phyloP scores from a whole-genome alignment of 306 rosid species.

The Amphicarpaea edgeworthii region DNA sequence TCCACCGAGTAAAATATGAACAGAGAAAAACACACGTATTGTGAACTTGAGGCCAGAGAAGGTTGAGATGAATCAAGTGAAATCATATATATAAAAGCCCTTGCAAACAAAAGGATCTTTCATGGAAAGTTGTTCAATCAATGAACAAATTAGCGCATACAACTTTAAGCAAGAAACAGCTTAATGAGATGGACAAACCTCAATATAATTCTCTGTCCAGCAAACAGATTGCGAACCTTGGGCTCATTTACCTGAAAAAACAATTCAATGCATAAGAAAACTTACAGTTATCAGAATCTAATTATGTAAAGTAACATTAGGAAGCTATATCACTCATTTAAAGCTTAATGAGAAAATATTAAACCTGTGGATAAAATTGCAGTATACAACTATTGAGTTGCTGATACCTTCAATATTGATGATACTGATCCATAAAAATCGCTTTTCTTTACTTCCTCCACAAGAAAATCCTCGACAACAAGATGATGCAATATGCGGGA shows the following conservation, averaged over 20 bases:
- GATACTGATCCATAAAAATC: conserved; percentile 93
- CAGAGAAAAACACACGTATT: conserved; percentile 16
- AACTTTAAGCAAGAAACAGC: conserved; percentile 47
- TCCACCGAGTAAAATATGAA: conserved; percentile 36
- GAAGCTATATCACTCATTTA: conserved; percentile 24
- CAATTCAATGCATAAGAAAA: conserved; percentile 33
- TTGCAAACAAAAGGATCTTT: not conserved
- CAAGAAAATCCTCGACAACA: conserved; percentile 77
- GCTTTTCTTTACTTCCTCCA: conserved; percentile 93
- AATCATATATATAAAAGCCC: conserved; percentile 23
- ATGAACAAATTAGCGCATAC: conserved; percentile 14
- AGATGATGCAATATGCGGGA: conserved; percentile 89
- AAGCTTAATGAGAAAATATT: conserved; percentile 12
- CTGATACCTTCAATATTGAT: conserved; percentile 78
- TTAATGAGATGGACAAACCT: conserved; percentile 63
- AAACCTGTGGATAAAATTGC: conserved; percentile 23
- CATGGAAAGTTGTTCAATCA: conserved; percentile 28
- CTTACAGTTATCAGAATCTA: conserved; percentile 36
- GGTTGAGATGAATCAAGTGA: conserved; percentile 34
- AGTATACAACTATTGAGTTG: conserved; percentile 28
- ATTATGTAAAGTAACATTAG: conserved; percentile 28
- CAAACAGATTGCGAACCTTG: conserved; percentile 59
- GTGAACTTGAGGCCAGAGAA: conserved; percentile 36
- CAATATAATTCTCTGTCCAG: conserved; percentile 61
- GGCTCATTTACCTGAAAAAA: conserved; percentile 69